phyloP scores from a whole-genome alignment of 495 filamentous ascomycete genomes.

The Xylaria flabelliformis region DNA sequence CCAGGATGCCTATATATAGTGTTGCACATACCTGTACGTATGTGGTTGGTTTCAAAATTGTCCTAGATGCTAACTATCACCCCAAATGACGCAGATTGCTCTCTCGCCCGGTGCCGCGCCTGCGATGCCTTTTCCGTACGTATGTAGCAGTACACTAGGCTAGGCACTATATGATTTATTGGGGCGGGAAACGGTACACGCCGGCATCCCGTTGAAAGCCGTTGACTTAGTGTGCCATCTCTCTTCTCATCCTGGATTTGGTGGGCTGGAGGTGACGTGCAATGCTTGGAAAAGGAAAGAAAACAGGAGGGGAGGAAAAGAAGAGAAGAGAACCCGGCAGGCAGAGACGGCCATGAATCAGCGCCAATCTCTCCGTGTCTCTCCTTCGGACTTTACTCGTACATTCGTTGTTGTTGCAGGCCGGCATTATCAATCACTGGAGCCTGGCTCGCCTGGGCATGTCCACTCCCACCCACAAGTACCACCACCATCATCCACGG shows the following conservation, averaged over 20 bases:
- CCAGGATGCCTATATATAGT: slow-evolving; percentile 12
- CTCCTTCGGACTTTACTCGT: slow-evolving; percentile 8
- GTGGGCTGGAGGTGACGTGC: neutral
- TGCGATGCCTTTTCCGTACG: slow-evolving; percentile 4
- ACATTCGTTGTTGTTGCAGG: neutral
- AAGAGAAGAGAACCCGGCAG: slow-evolving; percentile 11
- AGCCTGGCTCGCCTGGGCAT: neutral
- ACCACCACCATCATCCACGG: neutral
- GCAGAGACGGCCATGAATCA: neutral
- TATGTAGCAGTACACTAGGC: neutral
- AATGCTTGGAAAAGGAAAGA: slow-evolving; percentile 2
- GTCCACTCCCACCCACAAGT: slow-evolving; percentile 12
- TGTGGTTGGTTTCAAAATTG: neutral
- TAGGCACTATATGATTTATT: neutral
- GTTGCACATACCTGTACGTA: neutral
- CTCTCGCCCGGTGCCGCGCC: neutral
- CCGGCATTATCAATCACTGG: slow-evolving; percentile 13
- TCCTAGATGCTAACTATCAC: slow-evolving; percentile 7
- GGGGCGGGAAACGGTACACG: neutral
- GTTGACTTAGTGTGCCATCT: neutral
- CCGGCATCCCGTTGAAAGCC: neutral
- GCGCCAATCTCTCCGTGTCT: neutral
- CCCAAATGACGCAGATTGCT: slow-evolving; percentile 18
- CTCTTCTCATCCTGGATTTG: neutral
- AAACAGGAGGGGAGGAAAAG: neutral